A percentile compares a stretch with the other conserved stretches of the same genome.
These are phyloP conservation scores for Botrytis squamosa DNA, from an alignment of 2,329 filamentous ascomycete genomes.

Conservation along the genomic window DNA sequence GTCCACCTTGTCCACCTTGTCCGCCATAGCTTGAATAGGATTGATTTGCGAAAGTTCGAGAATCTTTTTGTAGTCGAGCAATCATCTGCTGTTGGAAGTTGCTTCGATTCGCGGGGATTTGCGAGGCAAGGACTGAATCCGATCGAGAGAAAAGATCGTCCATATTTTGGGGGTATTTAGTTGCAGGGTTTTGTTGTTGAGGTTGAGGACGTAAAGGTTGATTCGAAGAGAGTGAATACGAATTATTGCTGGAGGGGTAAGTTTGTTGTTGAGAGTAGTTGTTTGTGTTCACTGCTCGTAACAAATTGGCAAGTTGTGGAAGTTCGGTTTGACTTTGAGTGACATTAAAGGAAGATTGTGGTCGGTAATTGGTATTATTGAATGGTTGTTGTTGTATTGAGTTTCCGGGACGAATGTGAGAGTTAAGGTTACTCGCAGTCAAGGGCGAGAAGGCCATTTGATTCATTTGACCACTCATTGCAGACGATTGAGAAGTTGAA, in stretches of 20 bases:
- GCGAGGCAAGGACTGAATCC: slow-evolving; percentile 9
- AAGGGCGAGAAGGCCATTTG: not conserved
- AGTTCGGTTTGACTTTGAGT: slow-evolving; percentile 9
- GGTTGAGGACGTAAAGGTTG: not conserved
- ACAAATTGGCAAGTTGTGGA: slow-evolving; percentile 7
- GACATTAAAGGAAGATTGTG: not conserved
- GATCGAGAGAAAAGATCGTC: slow-evolving; percentile 16
- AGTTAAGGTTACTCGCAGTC: slow-evolving; percentile 12
- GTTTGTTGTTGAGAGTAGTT: not conserved
- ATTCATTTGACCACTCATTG: not conserved
- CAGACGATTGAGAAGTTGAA: slow-evolving; percentile 3
- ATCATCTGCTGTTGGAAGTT: slow-evolving; percentile 15
- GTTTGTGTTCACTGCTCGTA: not conserved
- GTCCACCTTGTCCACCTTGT: not conserved
- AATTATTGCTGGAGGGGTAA: slow-evolving; percentile 6
- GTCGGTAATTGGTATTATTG: slow-evolving; percentile 1
- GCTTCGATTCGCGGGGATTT: slow-evolving; percentile 15
- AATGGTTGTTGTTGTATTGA: not conserved
- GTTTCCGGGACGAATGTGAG: not conserved
- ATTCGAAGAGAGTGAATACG: slow-evolving; percentile 17
- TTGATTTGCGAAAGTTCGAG: not conserved
- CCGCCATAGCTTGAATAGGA: not conserved
- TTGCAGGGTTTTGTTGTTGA: not conserved
- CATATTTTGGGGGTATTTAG: slow-evolving; percentile 14
- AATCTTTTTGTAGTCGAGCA: not conserved